These are phyloP conservation scores for Tylopilus subfusipes DNA, from an alignment of 768 basidiomycete genomes.

Conservation along the genomic window DNA sequence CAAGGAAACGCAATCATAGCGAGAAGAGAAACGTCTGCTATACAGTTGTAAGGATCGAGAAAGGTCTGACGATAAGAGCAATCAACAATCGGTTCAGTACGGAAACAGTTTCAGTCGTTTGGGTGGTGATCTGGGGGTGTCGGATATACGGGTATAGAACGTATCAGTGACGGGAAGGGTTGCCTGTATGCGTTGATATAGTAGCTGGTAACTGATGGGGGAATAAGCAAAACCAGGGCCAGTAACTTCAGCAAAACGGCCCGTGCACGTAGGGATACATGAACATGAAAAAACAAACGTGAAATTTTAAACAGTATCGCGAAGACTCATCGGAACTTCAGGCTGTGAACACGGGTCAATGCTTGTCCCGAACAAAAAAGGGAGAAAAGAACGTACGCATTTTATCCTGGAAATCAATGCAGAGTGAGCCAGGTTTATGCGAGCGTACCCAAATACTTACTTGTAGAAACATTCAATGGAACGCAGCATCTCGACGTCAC, in stretches of 20 bases:
- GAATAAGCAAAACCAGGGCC: slow-evolving; percentile 34
- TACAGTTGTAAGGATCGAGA: slow-evolving; percentile 58
- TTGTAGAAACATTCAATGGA: slow-evolving; percentile 99
- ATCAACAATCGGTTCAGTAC: slow-evolving; percentile 39
- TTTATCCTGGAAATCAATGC: slow-evolving; percentile 57
- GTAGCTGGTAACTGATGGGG: slow-evolving; percentile 44
- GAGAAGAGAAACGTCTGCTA: slow-evolving; percentile 43
- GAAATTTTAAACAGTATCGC: slow-evolving; percentile 77
- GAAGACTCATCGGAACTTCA: slow-evolving; percentile 87
- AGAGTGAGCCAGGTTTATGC: slow-evolving; percentile 12
- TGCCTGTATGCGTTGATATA: slow-evolving; percentile 46
- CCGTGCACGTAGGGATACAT: slow-evolving; percentile 81
- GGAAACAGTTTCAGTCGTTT: slow-evolving; percentile 54
- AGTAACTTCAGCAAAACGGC: slow-evolving; percentile 33
- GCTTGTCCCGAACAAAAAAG: slow-evolving; percentile 9
- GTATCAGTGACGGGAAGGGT: slow-evolving; percentile 29
- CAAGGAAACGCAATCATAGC: slow-evolving; percentile 17
- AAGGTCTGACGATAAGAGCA: slow-evolving; percentile 39
- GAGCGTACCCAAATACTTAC: slow-evolving; percentile 40
- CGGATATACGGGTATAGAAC: slow-evolving; percentile 73
- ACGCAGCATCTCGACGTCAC: slow-evolving; percentile 97
- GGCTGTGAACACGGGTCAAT: slow-evolving; percentile 48
- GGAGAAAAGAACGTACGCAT: slow-evolving; percentile 59
- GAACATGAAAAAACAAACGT: slow-evolving; percentile 44
- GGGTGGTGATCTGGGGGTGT: slow-evolving; percentile 33